Percentiles rank a stretch among this genome's conserved stretches.
These are phyloP conservation scores for Aureobasidium mangrovei DNA, from an alignment of 2,329 filamentous ascomycete species.

Conservation along the genomic window DNA sequence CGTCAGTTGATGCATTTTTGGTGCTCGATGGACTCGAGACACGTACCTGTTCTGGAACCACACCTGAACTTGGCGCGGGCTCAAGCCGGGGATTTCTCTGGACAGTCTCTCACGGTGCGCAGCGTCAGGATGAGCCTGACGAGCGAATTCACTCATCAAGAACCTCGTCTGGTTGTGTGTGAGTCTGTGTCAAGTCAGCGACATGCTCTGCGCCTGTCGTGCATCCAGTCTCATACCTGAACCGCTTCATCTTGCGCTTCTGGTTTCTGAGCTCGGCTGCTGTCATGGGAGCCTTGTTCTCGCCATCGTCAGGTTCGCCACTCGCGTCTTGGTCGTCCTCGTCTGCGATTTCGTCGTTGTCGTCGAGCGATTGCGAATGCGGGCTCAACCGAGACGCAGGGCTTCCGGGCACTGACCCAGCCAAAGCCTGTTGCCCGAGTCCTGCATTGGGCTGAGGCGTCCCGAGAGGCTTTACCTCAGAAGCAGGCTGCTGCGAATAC, in stretches of 20 bases:
- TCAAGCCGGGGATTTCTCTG: constrained; percentile 82
- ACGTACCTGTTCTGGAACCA: constrained; percentile 96
- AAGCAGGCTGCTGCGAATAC: constrained; percentile 16
- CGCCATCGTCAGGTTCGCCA: constrained; percentile 17
- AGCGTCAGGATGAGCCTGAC: constrained; percentile 88
- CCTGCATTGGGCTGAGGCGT: constrained; percentile 13
- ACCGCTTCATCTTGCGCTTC: constrained; percentile 60
- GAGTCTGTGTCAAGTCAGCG: constrained; percentile 48
- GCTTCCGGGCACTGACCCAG: constrained; percentile 38
- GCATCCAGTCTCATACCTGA: constrained; percentile 46
- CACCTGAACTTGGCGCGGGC: constrained; percentile 87
- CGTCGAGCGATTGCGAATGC: constrained; percentile 23
- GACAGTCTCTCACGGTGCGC: constrained; percentile 81
- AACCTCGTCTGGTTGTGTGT: constrained; percentile 97
- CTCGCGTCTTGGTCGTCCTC: constrained; percentile 28
- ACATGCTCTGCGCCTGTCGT: not conserved
- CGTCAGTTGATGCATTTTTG: not conserved
- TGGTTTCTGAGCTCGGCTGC: constrained; percentile 41
- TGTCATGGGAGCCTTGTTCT: constrained; percentile 29
- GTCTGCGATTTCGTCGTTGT: constrained; percentile 29
- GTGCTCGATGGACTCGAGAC: constrained; percentile 9
- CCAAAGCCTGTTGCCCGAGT: constrained; percentile 24
- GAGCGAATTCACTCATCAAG: constrained; percentile 92
- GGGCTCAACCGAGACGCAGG: constrained; percentile 39
- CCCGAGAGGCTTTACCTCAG: constrained; percentile 14